Conservation (phyloP, 768 basidiomycete genomes). For the Royoungia palumana region DNA sequence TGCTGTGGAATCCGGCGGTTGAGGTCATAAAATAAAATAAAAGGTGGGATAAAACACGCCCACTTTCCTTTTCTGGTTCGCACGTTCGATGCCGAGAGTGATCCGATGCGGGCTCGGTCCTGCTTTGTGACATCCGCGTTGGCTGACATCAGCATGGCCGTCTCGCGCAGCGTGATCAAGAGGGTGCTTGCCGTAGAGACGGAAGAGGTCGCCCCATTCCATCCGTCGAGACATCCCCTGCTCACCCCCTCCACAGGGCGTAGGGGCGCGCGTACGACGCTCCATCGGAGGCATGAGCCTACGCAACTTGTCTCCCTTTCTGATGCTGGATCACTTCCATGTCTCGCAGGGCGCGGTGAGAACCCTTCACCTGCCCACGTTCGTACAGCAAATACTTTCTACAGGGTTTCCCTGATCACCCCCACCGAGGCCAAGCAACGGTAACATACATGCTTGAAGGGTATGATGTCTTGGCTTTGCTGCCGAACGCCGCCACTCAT, state of each 20-base stretch:
- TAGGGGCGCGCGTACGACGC: conserved; percentile 77
- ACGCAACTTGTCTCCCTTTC: conserved; percentile 84
- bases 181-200: conserved; percentile 75
- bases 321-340: conserved; percentile 86
- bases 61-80: conserved; percentile 19
- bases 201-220: conserved; percentile 49
- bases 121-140: no score
- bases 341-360: conserved; percentile 65
- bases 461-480: conserved; percentile 29
- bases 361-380: not conserved
- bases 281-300: conserved; percentile 77
- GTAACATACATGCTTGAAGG: conserved; percentile 90
- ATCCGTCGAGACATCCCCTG: not conserved
- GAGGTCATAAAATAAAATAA: no score
- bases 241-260: conserved; percentile 48
- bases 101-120: no score
- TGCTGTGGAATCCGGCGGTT: no score
- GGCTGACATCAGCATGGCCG: conserved; percentile 31
- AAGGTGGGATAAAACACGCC: not conserved
- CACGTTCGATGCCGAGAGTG: conserved; percentile 24
- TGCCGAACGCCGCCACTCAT: not conserved
- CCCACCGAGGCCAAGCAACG: conserved; percentile 86
- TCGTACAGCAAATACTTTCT: not conserved
- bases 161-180: conserved; percentile 69
- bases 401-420: conserved; percentile 89